Percentiles rank a stretch among this genome's conserved stretches.
phyloP scores from a whole-genome alignment of 202 grass and related monocot genomes.

The Setaria italica region DNA sequence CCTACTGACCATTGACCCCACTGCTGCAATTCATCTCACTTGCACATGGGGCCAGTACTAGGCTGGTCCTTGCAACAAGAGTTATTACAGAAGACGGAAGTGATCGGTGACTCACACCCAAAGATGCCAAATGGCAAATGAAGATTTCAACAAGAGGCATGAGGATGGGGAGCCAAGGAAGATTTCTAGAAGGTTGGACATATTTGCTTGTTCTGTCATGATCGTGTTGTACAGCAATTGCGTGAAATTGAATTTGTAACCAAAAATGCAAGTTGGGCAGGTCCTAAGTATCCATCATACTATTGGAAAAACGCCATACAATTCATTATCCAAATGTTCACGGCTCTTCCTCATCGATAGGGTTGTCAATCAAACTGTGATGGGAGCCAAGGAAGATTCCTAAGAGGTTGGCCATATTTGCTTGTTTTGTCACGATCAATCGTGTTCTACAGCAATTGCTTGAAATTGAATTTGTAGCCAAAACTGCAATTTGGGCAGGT shows the following conservation, averaged over 20 bases:
- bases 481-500: not conserved
- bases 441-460: not conserved
- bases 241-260: not conserved
- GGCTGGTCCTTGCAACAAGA: not conserved
- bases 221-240: not conserved
- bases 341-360: not conserved
- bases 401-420: no score
- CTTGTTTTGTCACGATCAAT: not conserved
- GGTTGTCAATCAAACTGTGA: no score
- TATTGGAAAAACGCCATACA: not conserved
- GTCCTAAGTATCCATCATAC: not conserved
- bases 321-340: conserved; percentile 5
- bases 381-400: no score
- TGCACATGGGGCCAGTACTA: not conserved
- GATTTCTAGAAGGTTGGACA: not conserved
- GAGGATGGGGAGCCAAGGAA: not conserved
- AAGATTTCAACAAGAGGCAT: not conserved
- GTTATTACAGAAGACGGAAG: not conserved
- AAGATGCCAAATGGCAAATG: not conserved
- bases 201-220: not conserved
- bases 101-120: not conserved
- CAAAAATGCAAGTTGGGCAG: not conserved
- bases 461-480: not conserved
- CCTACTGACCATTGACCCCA: not conserved
- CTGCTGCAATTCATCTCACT: not conserved